These are phyloP conservation scores for Halophytophthora polymorphica DNA, from an alignment of 352 stramenopile species.

Conservation along the genomic window DNA sequence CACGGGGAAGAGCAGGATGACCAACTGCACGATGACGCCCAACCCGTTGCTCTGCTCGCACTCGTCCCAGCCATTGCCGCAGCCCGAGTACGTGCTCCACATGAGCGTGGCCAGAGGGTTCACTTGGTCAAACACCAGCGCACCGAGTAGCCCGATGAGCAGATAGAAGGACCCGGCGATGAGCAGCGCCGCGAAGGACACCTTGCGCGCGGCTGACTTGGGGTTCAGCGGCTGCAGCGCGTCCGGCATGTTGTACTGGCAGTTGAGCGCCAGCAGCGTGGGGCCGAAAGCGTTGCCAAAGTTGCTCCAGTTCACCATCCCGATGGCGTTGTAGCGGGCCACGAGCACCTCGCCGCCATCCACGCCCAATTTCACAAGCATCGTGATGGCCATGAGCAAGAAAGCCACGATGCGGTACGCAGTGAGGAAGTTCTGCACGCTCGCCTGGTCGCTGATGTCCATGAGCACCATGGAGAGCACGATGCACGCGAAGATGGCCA, in stretches of 20 bases:
- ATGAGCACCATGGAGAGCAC: conserved; percentile 82
- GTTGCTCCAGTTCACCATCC: conserved; percentile 71
- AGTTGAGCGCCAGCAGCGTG: conserved; percentile 82
- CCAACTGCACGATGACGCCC: conserved; percentile 62
- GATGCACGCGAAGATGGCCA: conserved; percentile 71
- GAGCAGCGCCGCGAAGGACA: conserved; percentile 61
- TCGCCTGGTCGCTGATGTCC: conserved; percentile 79
- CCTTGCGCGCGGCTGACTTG: conserved; percentile 57
- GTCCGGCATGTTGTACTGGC: conserved; percentile 87
- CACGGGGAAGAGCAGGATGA: conserved; percentile 82
- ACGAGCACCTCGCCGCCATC: conserved; percentile 47
- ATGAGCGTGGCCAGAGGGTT: conserved; percentile 79
- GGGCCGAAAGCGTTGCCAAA: conserved; percentile 82
- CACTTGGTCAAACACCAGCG: conserved; percentile 72
- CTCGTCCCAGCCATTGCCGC: conserved; percentile 68
- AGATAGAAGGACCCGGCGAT: conserved; percentile 74
- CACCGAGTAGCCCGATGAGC: conserved; percentile 67
- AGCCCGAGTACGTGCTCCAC: conserved; percentile 79
- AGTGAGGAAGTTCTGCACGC: conserved; percentile 81
- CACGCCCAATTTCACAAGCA: conserved; percentile 63
- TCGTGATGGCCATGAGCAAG: conserved; percentile 72
- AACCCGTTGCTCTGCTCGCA: conserved; percentile 47
- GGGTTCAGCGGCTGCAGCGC: conserved; percentile 73
- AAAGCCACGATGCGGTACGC: conserved; percentile 79
- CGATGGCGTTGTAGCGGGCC: conserved; percentile 42